phyloP scores from a whole-genome alignment of 345 rosid species.

The Tarenaya hassleriana region DNA sequence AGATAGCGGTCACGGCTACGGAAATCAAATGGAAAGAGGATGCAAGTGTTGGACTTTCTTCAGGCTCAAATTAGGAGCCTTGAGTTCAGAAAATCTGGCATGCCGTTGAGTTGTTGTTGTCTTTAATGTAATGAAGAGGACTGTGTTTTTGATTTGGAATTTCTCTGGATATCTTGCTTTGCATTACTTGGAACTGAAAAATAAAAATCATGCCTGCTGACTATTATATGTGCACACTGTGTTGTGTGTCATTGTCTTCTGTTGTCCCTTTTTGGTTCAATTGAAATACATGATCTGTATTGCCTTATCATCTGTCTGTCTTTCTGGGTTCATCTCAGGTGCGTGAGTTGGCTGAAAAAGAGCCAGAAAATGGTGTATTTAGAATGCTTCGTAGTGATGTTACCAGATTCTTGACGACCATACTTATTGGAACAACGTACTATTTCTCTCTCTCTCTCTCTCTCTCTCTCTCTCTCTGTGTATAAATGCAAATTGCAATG shows the following conservation, averaged over 20 bases:
- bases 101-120: background rate
- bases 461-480: no score
- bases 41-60: no score
- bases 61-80: background rate
- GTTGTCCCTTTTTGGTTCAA: constrained; percentile 5
- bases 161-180: constrained; percentile 1
- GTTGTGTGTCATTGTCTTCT: background rate
- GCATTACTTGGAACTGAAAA: constrained; percentile 1
- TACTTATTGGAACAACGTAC: constrained; percentile 99
- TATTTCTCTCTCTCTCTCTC: constrained; percentile 22
- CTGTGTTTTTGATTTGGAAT: no score
- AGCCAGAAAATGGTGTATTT: constrained; percentile 91
- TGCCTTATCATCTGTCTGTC: constrained; percentile 22
- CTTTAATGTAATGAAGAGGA: background rate
- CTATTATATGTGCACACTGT: background rate
- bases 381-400: constrained; percentile 94
- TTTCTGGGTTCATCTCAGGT: constrained; percentile 41
- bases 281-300: constrained; percentile 17
- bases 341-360: constrained; percentile 95
- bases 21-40: no score
- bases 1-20: no score
- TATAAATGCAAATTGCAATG: no score
- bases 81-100: constrained; percentile 5
- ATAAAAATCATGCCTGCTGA: constrained; percentile 3
- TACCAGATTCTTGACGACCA: constrained; percentile 95